Base-by-base conservation (phyloP, 345 rosid genomes). In the Brassica rapa region DNA sequence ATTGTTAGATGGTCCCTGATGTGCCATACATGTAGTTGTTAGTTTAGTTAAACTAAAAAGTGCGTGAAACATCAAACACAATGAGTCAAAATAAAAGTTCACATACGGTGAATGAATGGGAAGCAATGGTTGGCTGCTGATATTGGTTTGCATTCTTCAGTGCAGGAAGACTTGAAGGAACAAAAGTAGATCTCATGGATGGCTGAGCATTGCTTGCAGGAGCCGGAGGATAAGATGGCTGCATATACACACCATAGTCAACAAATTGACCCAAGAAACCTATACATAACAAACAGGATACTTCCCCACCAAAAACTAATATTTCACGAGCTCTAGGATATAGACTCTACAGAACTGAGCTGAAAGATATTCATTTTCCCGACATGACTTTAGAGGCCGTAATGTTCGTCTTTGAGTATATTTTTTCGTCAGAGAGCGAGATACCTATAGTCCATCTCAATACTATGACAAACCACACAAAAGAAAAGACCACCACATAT, bases 71-170 rank as follows among this genome's bases (percentile, higher is more conserved):
- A 62, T 60, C 30, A 55, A 73, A 64, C 66, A 39, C 16, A 78
- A 72, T 49, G 14, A 33, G 39, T 23, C 32, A 56, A 37, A 60
- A 6, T 43, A 49, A 60, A 27, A 16, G 27, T 29, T 75, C 70
- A 87, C 96, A 64, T 76, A 96, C 98, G 0, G 93, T 87, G 84
- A 93, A 91, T 63, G 94, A 82, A 74, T 93, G 97, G 84, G 98
- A 86, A 63, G 82, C 87, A 84, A 85, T 75, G 49, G 91, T 86
- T 57, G 92, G 89, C 81, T 89, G 97, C 86, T 93, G 98, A 81
- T 88, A 96, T 79, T 91, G 97, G 64, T 85, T 93, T 19, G 89
- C 91, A 77, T 90, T 91, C 85, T 82, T 90, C 82, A 91, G 88
- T 67, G 83, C 88, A 80, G 92, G 82, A 75, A 88, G 89, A 82